phyloP scores from a whole-genome alignment of 1,284 basidiomycete species.

The Ceratobasidium sp. region DNA sequence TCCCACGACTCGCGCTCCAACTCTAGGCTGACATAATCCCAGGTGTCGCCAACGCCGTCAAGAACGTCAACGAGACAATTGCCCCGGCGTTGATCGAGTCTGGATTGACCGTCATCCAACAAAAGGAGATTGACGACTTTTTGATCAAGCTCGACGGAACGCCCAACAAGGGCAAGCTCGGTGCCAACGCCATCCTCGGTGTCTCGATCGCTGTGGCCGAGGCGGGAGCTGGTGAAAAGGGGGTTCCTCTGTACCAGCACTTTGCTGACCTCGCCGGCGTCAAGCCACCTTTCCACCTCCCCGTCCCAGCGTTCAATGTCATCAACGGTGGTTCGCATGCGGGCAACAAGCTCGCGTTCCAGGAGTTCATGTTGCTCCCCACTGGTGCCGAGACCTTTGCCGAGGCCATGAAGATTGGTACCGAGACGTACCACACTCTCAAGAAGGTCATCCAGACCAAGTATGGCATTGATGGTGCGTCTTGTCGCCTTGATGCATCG shows the following conservation, averaged over 20 bases:
- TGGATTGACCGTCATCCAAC: conserved; percentile 84
- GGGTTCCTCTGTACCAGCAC: conserved; percentile 95
- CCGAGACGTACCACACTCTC: conserved; percentile 97
- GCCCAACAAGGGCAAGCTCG: conserved; percentile 98
- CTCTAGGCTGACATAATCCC: not conserved
- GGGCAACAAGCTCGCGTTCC: conserved; percentile 99
- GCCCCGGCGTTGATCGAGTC: conserved; percentile 90
- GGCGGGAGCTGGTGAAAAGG: conserved; percentile 94
- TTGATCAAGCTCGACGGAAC: conserved; percentile 98
- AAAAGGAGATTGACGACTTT: conserved; percentile 98
- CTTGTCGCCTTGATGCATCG: not conserved
- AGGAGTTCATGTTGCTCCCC: conserved; percentile 99
- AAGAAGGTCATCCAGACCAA: conserved; percentile 99
- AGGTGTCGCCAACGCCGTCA: conserved; percentile 94
- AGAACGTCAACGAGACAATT: conserved; percentile 93
- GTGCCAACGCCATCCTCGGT: conserved; percentile 99
- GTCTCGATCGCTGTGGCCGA: conserved; percentile 96
- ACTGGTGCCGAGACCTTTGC: conserved; percentile 91
- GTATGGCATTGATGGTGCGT: conserved; percentile 96
- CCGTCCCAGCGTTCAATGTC: conserved; percentile 95
- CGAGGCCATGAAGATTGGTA: conserved; percentile 98
- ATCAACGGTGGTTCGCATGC: conserved; percentile 99
- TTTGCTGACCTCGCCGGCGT: conserved; percentile 94
- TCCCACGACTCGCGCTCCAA: not conserved
- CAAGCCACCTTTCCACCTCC: conserved; percentile 91